Conservation (phyloP, 2,329 filamentous ascomycete species). For the Nigrospora oryzae region DNA sequence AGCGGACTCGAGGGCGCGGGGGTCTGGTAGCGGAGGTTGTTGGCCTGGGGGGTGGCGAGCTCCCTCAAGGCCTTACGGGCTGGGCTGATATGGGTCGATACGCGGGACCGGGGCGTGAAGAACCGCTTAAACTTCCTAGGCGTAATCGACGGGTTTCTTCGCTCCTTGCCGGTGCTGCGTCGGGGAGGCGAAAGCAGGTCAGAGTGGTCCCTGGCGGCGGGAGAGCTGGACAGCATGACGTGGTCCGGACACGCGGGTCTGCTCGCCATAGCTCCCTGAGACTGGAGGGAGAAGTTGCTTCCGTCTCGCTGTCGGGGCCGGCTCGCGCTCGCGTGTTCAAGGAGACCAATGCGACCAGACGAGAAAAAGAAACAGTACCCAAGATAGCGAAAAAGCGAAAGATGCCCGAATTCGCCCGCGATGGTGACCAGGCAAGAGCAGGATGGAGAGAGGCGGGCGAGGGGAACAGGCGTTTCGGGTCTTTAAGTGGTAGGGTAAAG, state of each 20-base stretch:
- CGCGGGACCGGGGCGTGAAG: constrained; percentile 40
- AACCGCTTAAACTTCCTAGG: constrained; percentile 45
- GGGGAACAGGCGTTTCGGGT: no score
- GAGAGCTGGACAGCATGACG: constrained; percentile 2
- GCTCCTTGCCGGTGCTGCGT: constrained; percentile 29
- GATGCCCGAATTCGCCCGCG: no score
- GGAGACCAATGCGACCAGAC: no score
- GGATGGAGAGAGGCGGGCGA: no score
- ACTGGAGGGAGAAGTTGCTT: no score
- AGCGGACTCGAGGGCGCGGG: constrained; percentile 29
- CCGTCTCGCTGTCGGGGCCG: no score
- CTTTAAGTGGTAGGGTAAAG: no score
- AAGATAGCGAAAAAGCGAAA: no score
- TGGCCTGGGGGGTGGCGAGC: constrained; percentile 29
- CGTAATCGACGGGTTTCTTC: constrained; percentile 42
- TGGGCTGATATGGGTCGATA: constrained; percentile 25
- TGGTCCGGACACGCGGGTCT: not conserved
- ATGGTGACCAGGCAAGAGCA: no score
- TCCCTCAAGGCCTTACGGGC: constrained; percentile 30
- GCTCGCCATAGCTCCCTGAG: no score
- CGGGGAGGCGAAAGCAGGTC: constrained; percentile 16
- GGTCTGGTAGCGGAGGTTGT: constrained; percentile 29
- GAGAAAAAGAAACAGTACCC: no score
- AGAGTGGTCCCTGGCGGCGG: constrained; percentile 7
- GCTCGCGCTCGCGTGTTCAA: no score